phyloP scores from a whole-genome alignment of 2,329 filamentous ascomycete species.

The Claviceps pusilla region DNA sequence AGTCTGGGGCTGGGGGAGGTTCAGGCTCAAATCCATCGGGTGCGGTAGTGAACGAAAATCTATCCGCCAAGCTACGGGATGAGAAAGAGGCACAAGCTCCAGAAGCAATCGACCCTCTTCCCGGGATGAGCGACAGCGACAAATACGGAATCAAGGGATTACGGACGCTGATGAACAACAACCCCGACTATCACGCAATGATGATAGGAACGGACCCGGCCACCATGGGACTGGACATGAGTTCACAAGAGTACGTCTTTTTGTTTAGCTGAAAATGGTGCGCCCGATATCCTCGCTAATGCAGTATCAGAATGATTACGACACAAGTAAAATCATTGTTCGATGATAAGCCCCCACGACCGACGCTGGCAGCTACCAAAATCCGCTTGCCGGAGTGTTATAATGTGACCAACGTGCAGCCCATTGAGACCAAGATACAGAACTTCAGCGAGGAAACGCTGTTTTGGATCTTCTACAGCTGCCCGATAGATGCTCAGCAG shows the following conservation, averaged over 20 bases:
- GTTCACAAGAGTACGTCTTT: constrained; percentile 38
- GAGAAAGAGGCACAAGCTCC: constrained; percentile 24
- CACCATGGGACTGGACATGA: constrained; percentile 42
- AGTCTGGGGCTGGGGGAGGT: constrained; percentile 22
- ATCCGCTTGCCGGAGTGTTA: constrained; percentile 51
- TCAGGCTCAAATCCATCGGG: constrained; percentile 26
- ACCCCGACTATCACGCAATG: constrained; percentile 46
- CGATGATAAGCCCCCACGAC: constrained; percentile 43
- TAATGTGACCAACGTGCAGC: constrained; percentile 49
- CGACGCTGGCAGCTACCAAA: constrained; percentile 34
- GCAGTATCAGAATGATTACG: constrained; percentile 32
- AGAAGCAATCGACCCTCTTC: constrained; percentile 41
- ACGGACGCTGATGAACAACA: constrained; percentile 47
- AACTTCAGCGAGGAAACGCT: constrained; percentile 56
- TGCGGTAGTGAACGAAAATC: constrained; percentile 31
- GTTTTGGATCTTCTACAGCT: constrained; percentile 57
- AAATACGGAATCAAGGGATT: constrained; percentile 52
- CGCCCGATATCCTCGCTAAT: constrained; percentile 7
- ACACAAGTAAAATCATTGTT: constrained; percentile 47
- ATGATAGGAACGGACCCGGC: constrained; percentile 44
- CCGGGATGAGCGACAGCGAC: constrained; percentile 46
- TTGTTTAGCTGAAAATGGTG: background rate
- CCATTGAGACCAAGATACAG: constrained; percentile 48
- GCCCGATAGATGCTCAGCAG: constrained; percentile 46
- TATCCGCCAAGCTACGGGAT: constrained; percentile 26